Evolutionary conservation across 1,139 yeast genomes (phyloP).

Genomic region (Nakaseomyces delphensis): DNA sequence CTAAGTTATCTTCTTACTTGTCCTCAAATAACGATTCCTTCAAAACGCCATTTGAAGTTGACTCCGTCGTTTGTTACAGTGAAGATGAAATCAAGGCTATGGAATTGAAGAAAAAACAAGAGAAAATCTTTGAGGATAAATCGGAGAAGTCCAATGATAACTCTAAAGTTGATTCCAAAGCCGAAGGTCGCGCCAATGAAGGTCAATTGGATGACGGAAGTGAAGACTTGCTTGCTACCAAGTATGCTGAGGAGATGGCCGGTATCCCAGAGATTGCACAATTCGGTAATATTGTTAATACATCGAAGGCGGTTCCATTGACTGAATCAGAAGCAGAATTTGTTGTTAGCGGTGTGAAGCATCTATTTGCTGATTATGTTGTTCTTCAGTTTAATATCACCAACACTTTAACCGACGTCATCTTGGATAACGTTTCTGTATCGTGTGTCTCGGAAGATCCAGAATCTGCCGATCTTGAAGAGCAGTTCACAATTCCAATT

Average conservation of each 20-base stretch:
- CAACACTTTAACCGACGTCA: conserved; percentile 73
- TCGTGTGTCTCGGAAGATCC: conserved; percentile 45
- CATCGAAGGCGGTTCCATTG: conserved; percentile 58
- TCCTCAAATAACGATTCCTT: conserved; percentile 53
- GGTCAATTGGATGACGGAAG: conserved; percentile 24
- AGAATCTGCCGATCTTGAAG: conserved; percentile 50
- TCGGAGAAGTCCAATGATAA: conserved; percentile 15
- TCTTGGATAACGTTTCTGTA: conserved; percentile 74
- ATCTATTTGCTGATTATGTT: conserved; percentile 64
- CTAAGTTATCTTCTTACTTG: conserved; percentile 65
- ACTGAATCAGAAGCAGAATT: conserved; percentile 94
- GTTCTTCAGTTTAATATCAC: conserved; percentile 79
- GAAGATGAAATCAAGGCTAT: conserved; percentile 48
- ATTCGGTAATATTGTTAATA: conserved; percentile 70
- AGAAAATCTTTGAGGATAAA: conserved; percentile 30
- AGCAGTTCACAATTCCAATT: conserved; percentile 68
- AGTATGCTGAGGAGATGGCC: conserved; percentile 57
- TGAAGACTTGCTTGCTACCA: conserved; percentile 42
- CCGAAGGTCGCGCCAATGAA: conserved; percentile 17
- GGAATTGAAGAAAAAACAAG: conserved; percentile 38
- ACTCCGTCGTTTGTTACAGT: conserved; percentile 44
- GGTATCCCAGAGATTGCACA: conserved; percentile 54
- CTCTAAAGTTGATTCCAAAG: conserved; percentile 15
- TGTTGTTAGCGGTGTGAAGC: conserved; percentile 78
- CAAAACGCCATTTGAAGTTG: conserved; percentile 59